Evolutionary conservation across 176 grass and related monocot species (phyloP).

Genomic region (Ampelocalamus luodianensis): DNA sequence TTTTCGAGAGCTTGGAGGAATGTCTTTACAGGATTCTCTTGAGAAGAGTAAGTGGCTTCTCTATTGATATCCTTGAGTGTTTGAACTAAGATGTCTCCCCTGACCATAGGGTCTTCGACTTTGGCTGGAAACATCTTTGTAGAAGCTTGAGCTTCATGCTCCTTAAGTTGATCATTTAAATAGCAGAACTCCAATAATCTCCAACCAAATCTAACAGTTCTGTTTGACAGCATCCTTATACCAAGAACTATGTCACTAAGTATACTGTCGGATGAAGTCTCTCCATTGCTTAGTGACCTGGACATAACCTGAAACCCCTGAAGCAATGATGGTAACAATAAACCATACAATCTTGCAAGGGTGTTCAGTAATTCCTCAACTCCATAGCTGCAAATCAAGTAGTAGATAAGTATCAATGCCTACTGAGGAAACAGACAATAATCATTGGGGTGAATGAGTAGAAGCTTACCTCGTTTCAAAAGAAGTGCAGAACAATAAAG

Average conservation of each 20-base stretch:
- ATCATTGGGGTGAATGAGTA: conserved; percentile 16
- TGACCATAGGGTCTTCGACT: conserved; percentile 88
- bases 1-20: conserved; percentile 80
- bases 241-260: conserved; percentile 62
- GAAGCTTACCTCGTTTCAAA: conserved; percentile 81
- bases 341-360: conserved; percentile 78
- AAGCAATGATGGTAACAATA: conserved; percentile 75
- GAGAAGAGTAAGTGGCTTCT: conserved; percentile 64
- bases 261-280: conserved; percentile 38
- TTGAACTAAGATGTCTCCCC: conserved; percentile 92
- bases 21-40: conserved; percentile 64
- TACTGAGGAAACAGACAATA: conserved; percentile 12
- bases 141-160: conserved; percentile 54
- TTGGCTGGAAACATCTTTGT: conserved; percentile 88
- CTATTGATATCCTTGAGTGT: conserved; percentile 78
- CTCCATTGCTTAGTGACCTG: conserved; percentile 34
- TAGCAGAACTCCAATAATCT: conserved; percentile 88
- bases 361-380: conserved; percentile 75
- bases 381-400: conserved; percentile 65
- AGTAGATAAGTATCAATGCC: conserved; percentile 34
- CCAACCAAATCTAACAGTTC: conserved; percentile 82
- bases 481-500: conserved; percentile 81
- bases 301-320: conserved; percentile 69
- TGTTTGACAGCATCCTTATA: conserved; percentile 84
- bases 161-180: conserved; percentile 70